Evolutionary conservation across 306 rosid species (phyloP), one percentile per base, ranked within the genome.

Genomic region (Trifolium fragiferum): DNA sequence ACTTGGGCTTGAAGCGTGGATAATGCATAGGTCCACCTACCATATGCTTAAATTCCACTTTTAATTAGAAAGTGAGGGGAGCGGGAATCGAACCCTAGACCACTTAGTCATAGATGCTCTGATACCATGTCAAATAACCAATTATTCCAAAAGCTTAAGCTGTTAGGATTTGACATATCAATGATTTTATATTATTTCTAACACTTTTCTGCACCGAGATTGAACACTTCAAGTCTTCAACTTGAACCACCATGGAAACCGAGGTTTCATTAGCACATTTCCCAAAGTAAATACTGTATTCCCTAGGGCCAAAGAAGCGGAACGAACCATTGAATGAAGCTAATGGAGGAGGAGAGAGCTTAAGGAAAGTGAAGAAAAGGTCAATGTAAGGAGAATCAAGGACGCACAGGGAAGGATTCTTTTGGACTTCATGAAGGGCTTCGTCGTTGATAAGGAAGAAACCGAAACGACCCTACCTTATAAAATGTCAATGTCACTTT

Each of bases 361-460:
- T 76, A 4, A 84, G 89, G 85, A 93, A 91, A 8, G 82, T 84
- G 86, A 91, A 93, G 62, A 93, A 90, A 1, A 1, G 79, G 37
- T 2, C 6, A 53, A 87, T 86, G 89, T 88, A 85, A 70, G 21
- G 88, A 2, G 98, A 91, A 4, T 89, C 83, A 18, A 93, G 88
- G 23, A 91, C 97, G 66, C 98, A 93, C 68, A 91, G 86, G 68
- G 86, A 86, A 3, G 90, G 88, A 83, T 85, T 86, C 64, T 86
- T 89, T 69, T 91, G 97, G 87, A 93, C 91, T n/a, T 91, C 97
- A 30, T 89, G 89, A 32, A 93, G 97, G 30, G 89, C 61, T 47
- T 93, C 97, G 32, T 93, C 98, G 7, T 91, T 91, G 10, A 89
- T 83, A 6, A 91, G 91, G 89, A 90, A 93, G 91, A 93, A 93